phyloP scores from a whole-genome alignment of 148 eudicot genomes.

The Persicaria tinctoria region DNA sequence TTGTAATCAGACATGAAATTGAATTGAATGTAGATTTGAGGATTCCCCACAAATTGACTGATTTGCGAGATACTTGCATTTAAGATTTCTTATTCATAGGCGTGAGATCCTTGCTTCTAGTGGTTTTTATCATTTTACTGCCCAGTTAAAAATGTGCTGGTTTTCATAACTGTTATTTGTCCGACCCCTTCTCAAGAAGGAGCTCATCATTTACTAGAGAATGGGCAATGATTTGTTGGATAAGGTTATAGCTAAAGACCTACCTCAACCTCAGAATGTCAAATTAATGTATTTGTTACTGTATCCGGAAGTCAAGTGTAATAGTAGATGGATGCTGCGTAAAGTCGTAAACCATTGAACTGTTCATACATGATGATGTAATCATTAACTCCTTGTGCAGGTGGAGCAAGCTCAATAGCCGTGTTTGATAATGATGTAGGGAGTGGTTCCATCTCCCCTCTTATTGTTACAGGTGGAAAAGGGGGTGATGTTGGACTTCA shows the following conservation, averaged over 20 bases:
- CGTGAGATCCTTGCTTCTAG: too few relatives aligned
- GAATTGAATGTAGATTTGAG: too few relatives aligned
- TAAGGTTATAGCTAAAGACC: neutral
- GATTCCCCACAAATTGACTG: too few relatives aligned
- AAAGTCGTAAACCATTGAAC: neutral
- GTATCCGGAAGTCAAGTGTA: neutral
- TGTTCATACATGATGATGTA: neutral
- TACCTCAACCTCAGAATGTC: neutral
- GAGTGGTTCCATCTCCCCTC: slow-evolving; percentile 89
- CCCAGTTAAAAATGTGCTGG: neutral
- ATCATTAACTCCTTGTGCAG: slow-evolving; percentile 24
- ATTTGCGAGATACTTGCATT: too few relatives aligned
- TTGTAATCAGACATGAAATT: neutral
- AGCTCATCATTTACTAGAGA: neutral
- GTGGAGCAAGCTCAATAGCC: slow-evolving; percentile 84
- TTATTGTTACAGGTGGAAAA: slow-evolving; percentile 92
- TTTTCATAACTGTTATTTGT: neutral
- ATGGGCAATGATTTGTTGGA: neutral
- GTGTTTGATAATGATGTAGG: slow-evolving; percentile 95
- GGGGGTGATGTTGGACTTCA: slow-evolving; percentile 97
- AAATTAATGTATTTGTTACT: neutral
- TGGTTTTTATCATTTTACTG: neutral
- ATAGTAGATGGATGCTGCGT: neutral
- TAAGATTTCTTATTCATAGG: too few relatives aligned
- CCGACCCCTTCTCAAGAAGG: neutral